These are phyloP conservation scores for Salix brachista DNA, from an alignment of 345 rosid genomes.

Conservation along the genomic window DNA sequence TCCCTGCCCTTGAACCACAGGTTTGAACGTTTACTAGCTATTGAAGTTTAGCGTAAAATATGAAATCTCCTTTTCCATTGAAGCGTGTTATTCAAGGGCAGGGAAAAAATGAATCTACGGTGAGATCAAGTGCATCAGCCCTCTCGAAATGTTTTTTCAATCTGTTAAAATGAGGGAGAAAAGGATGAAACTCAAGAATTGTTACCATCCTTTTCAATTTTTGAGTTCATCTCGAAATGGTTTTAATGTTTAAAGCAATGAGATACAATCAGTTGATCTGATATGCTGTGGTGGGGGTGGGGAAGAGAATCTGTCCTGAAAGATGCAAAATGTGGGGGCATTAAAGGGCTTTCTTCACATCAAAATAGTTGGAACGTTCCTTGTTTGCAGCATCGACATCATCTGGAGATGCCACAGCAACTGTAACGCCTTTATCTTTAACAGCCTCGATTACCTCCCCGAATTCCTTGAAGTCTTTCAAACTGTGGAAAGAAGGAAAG, in stretches of 20 bases:
- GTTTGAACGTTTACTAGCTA: too few relatives aligned
- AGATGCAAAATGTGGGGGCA: not conserved
- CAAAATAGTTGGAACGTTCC: constrained; percentile 53
- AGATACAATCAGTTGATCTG: not conserved
- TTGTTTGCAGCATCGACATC: constrained; percentile 69
- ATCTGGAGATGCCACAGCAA: constrained; percentile 74
- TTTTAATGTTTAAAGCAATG: too few relatives aligned
- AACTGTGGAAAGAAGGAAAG: constrained; percentile 33
- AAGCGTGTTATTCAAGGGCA: too few relatives aligned
- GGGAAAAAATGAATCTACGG: not conserved
- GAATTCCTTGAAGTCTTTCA: constrained; percentile 81
- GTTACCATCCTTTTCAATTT: too few relatives aligned
- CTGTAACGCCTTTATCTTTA: constrained; percentile 64
- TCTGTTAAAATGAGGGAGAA: not conserved
- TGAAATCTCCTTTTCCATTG: too few relatives aligned
- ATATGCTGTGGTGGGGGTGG: not conserved
- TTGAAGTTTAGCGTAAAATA: too few relatives aligned
- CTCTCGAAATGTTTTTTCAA: not conserved
- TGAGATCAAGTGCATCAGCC: not conserved
- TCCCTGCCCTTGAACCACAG: too few relatives aligned
- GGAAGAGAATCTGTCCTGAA: not conserved
- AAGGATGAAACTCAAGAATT: too few relatives aligned
- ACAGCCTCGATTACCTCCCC: constrained; percentile 62
- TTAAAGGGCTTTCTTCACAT: constrained; percentile 68
- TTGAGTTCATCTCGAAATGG: not conserved